phyloP scores from a whole-genome alignment of 345 rosid genomes.

The Pugionium dolabratum region DNA sequence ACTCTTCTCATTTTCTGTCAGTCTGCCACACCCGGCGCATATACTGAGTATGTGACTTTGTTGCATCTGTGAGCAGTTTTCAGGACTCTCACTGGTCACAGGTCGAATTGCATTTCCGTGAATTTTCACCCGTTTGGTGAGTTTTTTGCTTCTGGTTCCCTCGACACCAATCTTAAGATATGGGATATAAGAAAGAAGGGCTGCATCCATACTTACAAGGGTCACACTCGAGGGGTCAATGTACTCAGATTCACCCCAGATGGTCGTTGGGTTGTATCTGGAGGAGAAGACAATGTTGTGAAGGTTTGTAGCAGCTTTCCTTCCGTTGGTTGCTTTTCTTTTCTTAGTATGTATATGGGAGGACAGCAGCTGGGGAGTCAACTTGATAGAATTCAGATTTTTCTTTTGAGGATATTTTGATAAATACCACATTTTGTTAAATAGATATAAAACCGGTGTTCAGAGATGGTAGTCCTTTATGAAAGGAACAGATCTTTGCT shows the following conservation, averaged over 20 bases:
- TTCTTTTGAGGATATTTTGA: neutral
- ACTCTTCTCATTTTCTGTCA: neutral
- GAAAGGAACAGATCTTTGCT: neutral
- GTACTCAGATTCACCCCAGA: slow-evolving; percentile 98
- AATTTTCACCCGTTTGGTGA: slow-evolving; percentile 99
- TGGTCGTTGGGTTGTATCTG: slow-evolving; percentile 99
- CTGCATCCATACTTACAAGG: slow-evolving; percentile 98
- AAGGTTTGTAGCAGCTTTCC: slow-evolving; percentile 58
- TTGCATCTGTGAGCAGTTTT: slow-evolving; percentile 58
- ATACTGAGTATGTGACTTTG: slow-evolving; percentile 9
- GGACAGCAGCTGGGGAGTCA: slow-evolving; percentile 3
- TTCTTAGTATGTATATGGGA: slow-evolving; percentile 15
- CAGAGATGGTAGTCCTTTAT: slow-evolving; percentile 17
- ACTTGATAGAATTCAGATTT: neutral
- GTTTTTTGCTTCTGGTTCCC: slow-evolving; percentile 98
- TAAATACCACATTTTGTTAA: neutral
- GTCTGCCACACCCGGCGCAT: neutral
- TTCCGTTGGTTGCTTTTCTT: slow-evolving; percentile 6
- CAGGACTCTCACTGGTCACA: slow-evolving; percentile 93
- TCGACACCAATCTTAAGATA: slow-evolving; percentile 96
- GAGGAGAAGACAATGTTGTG: slow-evolving; percentile 95
- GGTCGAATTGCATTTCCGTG: slow-evolving; percentile 93
- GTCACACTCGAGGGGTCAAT: slow-evolving; percentile 98
- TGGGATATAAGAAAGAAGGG: slow-evolving; percentile 99
- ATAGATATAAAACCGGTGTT: slow-evolving; percentile 11